Percentiles rank a stretch among this genome's conserved stretches.
Conservation (phyloP, 306 rosid species). For the Malus asiatica region DNA sequence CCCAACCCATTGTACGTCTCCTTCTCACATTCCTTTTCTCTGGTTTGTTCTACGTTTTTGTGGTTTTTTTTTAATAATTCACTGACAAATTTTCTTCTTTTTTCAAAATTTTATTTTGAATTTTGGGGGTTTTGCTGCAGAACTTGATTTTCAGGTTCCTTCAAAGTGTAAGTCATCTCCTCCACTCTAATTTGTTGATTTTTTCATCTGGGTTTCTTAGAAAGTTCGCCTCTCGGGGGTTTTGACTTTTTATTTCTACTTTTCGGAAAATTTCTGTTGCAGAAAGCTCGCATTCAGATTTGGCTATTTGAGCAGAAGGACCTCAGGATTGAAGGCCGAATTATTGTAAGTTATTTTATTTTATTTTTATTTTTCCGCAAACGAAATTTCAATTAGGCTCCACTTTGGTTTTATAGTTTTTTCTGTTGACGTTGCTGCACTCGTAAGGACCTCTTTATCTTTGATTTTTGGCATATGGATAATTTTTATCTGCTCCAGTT, state of each 20-base stretch:
- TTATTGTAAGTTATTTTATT: conserved; percentile 45
- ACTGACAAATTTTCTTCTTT: conserved; percentile 15
- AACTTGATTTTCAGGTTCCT: conserved; percentile 90
- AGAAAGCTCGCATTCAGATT: conserved; percentile 89
- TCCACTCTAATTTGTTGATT: not conserved
- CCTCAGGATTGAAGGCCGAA: conserved; percentile 77
- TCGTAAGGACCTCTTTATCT: no score
- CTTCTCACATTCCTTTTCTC: not conserved
- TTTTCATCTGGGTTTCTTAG: not conserved
- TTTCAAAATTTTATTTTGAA: no score
- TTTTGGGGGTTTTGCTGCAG: conserved; percentile 21
- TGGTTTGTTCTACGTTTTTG: not conserved
- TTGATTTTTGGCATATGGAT: not conserved
- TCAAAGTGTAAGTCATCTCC: conserved; percentile 56
- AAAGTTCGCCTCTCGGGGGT: not conserved
- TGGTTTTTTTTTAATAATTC: not conserved
- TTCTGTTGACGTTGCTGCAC: not conserved
- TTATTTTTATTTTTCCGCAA: not conserved
- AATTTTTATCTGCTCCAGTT: not conserved
- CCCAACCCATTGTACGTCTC: conserved; percentile 67
- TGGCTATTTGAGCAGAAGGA: conserved; percentile 87
- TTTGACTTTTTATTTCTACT: not conserved
- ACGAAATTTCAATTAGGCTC: not conserved
- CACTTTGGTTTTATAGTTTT: not conserved
- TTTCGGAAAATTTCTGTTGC: not conserved